Evolutionary conservation across 208 protist species (phyloP).

Genomic region (Herpetomonas muscarum): DNA sequence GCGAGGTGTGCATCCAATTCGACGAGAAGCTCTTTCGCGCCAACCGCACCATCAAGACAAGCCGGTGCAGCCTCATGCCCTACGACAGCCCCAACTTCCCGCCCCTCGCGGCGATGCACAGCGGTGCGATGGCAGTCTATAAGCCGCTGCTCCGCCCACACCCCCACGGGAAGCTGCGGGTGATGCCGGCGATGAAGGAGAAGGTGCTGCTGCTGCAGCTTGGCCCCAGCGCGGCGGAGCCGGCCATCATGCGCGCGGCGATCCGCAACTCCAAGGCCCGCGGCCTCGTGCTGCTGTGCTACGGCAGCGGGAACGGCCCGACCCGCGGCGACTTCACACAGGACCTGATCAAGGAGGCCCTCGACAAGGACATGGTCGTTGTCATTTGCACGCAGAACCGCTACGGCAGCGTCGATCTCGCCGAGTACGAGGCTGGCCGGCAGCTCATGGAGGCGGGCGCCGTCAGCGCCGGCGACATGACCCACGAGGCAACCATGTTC

Average conservation of each 20-base stretch:
- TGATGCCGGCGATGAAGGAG: constrained; percentile 42
- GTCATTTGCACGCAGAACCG: constrained; percentile 90
- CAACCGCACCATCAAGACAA: constrained; percentile 87
- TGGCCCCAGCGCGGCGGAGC: constrained; percentile 66
- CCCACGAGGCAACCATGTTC: constrained; percentile 80
- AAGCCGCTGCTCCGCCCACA: constrained; percentile 36
- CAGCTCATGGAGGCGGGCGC: constrained; percentile 61
- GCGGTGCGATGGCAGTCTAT: constrained; percentile 40
- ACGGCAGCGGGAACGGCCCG: constrained; percentile 93
- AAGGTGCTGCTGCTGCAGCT: constrained; percentile 60
- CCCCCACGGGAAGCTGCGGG: constrained; percentile 41
- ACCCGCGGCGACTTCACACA: constrained; percentile 60
- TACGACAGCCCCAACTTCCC: constrained; percentile 92
- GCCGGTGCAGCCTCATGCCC: constrained; percentile 68
- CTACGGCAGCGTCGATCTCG: constrained; percentile 57
- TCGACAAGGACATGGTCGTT: constrained; percentile 79
- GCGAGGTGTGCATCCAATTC: constrained; percentile 95
- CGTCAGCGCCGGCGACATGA: constrained; percentile 88
- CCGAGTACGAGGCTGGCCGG: constrained; percentile 74
- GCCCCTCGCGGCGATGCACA: constrained; percentile 74
- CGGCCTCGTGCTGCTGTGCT: constrained; percentile 89
- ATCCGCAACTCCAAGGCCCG: constrained; percentile 33
- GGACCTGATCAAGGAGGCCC: constrained; percentile 47
- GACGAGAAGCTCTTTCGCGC: constrained; percentile 92
- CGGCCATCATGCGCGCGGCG: constrained; percentile 13